Base-by-base conservation (phyloP, 78 protist genomes). In the Dictyostelium capitatum region DNA sequence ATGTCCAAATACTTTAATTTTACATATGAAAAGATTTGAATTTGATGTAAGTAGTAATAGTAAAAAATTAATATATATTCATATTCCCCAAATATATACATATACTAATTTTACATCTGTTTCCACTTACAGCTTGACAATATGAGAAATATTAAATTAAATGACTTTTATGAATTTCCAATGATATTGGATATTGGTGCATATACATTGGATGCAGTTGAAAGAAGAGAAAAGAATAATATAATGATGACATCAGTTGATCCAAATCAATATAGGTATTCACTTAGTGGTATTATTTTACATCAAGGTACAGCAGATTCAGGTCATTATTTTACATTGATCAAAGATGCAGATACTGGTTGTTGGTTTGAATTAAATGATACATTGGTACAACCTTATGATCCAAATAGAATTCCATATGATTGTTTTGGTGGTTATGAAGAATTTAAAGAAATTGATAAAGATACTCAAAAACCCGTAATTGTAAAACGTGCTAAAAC, bases 231-330 rank as follows among this genome's bases (percentile, higher is more conserved):
- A 46, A 57, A 82, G 11, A 80, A 69, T 32, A 80, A 77, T 23
- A 62, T 54, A 14, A 11, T 67, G 2, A 43, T 79, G 32, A 17
- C 43, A 30, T 25, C 47, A 48, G 6, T 69, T 30, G 70, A 64
- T 78, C 48, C 78, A 47, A 30, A 65, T 37, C 23, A 65, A 54
- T 57, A 96, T 54, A 41, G 77, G 20, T 98, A 96, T 64, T 92
- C 90, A n/a, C 80, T 98, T 11, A 70, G 43, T n/a, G 99, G 99
- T 20, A 89, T 98, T 53, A 92, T 98, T 14, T 96, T 98, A 10
- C 99, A 98, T 89, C 80, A 95, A 48, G 99, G 99, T 28, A 97
- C 98, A 3, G 93, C 98, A 4, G 99, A 98, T 46, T 94, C 96
- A 3, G 99, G 99, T 28, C 99, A 98, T 53, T 98, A 98, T 90